These are phyloP conservation scores for Trypanosoma lewisi DNA, from an alignment of 208 protist species.

Conservation along the genomic window DNA sequence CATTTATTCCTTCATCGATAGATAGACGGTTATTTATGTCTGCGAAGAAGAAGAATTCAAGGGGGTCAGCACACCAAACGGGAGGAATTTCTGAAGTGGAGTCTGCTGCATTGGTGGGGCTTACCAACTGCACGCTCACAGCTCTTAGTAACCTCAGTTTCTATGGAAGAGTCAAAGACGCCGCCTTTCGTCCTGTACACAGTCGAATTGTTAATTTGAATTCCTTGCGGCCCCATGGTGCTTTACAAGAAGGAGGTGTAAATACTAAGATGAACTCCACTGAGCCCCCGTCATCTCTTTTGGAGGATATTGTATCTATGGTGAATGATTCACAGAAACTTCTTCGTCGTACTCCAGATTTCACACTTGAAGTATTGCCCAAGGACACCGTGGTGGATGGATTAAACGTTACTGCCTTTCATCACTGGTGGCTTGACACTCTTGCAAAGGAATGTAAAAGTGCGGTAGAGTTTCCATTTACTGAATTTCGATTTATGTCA, in stretches of 20 bases:
- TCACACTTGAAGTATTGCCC: background rate
- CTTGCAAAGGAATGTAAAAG: conserved; percentile 10
- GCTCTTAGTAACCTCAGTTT: background rate
- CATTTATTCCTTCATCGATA: background rate
- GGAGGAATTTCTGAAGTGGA: background rate
- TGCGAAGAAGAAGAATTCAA: background rate
- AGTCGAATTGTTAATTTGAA: conserved; percentile 24
- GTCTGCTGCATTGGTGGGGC: too few relatives aligned
- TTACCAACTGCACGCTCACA: background rate
- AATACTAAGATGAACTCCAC: background rate
- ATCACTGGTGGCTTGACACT: conserved; percentile 15
- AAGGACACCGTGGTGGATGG: background rate
- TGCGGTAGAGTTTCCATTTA: conserved; percentile 20
- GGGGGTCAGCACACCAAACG: background rate
- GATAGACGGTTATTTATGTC: background rate
- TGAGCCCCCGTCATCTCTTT: background rate
- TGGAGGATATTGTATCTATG: conserved; percentile 15
- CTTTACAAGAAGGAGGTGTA: conserved; percentile 2
- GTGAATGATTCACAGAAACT: conserved; percentile 21
- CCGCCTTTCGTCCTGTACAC: conserved; percentile 10
- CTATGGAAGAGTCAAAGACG: background rate
- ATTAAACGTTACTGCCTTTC: conserved; percentile 10
- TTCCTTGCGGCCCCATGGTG: conserved; percentile 24
- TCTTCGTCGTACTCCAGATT: conserved; percentile 14
- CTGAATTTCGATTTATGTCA: conserved; percentile 16